phyloP scores from a whole-genome alignment of 140 eudicot genomes.

The Anethum foeniculum region DNA sequence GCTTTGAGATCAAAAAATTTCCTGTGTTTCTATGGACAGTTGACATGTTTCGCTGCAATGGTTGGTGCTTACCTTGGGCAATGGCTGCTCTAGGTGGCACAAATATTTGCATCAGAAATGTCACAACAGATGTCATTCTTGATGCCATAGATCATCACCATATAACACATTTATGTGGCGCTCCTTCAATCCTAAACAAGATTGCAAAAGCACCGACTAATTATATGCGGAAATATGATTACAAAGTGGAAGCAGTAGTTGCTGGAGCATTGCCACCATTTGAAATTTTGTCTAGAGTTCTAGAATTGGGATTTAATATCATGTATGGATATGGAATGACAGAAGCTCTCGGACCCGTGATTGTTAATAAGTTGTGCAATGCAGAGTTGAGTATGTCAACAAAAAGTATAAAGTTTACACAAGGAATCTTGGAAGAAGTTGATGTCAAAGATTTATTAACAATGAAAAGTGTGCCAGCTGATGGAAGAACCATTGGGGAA shows the following conservation, averaged over 20 bases:
- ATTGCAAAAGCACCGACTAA: slow-evolving; percentile 24
- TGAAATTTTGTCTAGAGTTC: slow-evolving; percentile 22
- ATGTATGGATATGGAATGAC: slow-evolving; percentile 61
- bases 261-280: slow-evolving; percentile 50
- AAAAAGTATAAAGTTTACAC: slow-evolving; percentile 16
- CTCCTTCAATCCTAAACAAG: slow-evolving; percentile 38
- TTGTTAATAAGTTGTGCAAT: neutral
- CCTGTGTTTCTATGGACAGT: slow-evolving; percentile 65
- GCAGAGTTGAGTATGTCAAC: neutral
- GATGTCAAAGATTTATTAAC: slow-evolving; percentile 47
- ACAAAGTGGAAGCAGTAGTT: slow-evolving; percentile 34
- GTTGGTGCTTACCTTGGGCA: slow-evolving; percentile 76
- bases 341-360: slow-evolving; percentile 53
- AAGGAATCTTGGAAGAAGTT: slow-evolving; percentile 46
- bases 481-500: slow-evolving; percentile 61
- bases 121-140: slow-evolving; percentile 27
- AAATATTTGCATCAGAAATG: slow-evolving; percentile 44
- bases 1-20: slow-evolving; percentile 30
- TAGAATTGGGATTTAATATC: slow-evolving; percentile 35
- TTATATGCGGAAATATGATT: slow-evolving; percentile 4
- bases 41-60: slow-evolving; percentile 71
- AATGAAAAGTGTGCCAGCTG: slow-evolving; percentile 49
- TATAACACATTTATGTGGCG: slow-evolving; percentile 62
- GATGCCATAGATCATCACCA: slow-evolving; percentile 32
- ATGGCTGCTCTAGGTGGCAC: slow-evolving; percentile 67